A percentile compares a stretch with the other conserved stretches of the same genome.
These are phyloP conservation scores for Pythium periplocum DNA, from an alignment of 352 stramenopile species.

Conservation along the genomic window DNA sequence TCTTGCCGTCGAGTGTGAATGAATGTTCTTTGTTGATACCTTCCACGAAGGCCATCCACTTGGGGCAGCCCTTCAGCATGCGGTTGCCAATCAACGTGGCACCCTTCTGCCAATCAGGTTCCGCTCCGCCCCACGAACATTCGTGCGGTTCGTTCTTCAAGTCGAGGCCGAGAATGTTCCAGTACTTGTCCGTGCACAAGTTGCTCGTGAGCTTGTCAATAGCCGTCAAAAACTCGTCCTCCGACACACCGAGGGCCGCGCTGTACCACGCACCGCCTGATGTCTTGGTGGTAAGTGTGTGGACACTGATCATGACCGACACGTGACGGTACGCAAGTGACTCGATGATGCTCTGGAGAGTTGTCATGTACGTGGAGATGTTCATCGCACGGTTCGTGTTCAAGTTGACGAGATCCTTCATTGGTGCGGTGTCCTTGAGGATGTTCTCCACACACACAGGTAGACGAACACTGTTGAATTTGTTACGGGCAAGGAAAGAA, in stretches of 20 bases:
- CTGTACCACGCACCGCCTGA: conserved; percentile 61
- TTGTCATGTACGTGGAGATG: conserved; percentile 61
- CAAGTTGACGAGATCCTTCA: conserved; percentile 53
- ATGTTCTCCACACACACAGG: conserved; percentile 54
- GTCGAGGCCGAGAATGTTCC: conserved; percentile 68
- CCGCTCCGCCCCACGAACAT: conserved; percentile 34
- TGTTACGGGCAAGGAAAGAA: conserved; percentile 57
- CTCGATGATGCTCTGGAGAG: conserved; percentile 49
- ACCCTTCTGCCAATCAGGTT: conserved; percentile 48
- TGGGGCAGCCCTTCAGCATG: conserved; percentile 57
- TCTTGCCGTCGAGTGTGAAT: conserved; percentile 30
- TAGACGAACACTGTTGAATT: conserved; percentile 66
- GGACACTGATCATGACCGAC: conserved; percentile 63
- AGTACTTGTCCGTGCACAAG: conserved; percentile 48
- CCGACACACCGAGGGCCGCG: conserved; percentile 30
- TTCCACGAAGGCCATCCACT: conserved; percentile 69
- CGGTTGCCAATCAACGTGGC: conserved; percentile 52
- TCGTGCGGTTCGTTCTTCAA: conserved; percentile 71
- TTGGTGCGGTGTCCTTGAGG: conserved; percentile 31
- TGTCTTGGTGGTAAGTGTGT: conserved; percentile 40
- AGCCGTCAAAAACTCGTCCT: conserved; percentile 50
- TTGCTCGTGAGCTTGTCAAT: conserved; percentile 55
- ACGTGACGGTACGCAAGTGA: conserved; percentile 58
- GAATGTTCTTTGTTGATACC: conserved; percentile 44
- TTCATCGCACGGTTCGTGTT: conserved; percentile 66